Percentiles rank a stretch among this genome's conserved stretches.
Conservation (phyloP, 345 rosid genomes). For the Pistacia atlantica region DNA sequence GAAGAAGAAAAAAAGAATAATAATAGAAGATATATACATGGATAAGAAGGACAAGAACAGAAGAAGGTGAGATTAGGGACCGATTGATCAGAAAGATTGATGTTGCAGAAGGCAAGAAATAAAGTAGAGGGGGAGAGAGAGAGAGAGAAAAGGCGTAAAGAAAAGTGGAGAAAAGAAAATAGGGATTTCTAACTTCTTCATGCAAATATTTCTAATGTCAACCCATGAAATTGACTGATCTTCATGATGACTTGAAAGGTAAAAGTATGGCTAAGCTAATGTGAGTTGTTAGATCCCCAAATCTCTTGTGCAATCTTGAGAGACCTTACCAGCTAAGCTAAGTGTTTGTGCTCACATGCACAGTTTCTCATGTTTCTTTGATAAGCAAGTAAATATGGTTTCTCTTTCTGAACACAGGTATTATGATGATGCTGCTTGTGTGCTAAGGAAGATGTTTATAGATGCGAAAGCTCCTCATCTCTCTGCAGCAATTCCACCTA, state of each 20-base stretch:
- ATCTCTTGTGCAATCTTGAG: not conserved
- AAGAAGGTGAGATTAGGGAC: no score
- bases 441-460: conserved; percentile 89
- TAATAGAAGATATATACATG: no score
- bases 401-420: conserved; percentile 52
- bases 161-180: not conserved
- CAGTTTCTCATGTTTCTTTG: conserved; percentile 5
- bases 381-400: not conserved
- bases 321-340: not conserved
- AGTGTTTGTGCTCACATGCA: not conserved
- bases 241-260: not conserved
- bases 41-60: no score
- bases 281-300: not conserved
- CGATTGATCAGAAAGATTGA: no score
- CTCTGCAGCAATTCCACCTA: conserved; percentile 87
- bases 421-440: conserved; percentile 99
- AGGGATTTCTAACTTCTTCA: not conserved
- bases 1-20: no score
- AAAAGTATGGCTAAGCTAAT: not conserved
- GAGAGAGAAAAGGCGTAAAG: not conserved
- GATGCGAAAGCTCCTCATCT: conserved; percentile 99
- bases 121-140: no score
- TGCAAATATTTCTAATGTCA: not conserved
- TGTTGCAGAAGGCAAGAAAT: no score
- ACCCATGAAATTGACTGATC: not conserved